Evolutionary conservation across 768 basidiomycete genomes (phyloP), one percentile per base, ranked within the genome.

Genomic region (Mycena albidolilacea): DNA sequence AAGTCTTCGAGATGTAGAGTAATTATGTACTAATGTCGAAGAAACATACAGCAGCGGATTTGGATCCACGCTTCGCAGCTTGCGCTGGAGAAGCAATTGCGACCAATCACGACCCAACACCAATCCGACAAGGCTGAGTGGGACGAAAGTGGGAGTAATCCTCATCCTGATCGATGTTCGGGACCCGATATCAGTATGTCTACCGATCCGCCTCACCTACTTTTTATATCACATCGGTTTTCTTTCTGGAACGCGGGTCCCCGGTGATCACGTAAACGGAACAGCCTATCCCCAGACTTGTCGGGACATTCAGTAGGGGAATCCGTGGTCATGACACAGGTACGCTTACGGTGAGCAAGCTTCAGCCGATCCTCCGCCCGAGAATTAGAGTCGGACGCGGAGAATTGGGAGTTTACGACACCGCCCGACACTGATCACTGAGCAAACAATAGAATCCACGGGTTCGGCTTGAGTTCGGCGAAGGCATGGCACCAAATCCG

Each of bases 81-180:
- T 70, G 30, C 69, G 69, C 69, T 70, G 61, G 69, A 70, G 61
- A 35, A 70, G 23, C 39, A 30, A 63, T 48, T 35, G 61, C 50
- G 69, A 70, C 39, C 55, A 15, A 23, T 70, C 69, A 52, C 54
- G 19, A 41, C 67, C 67, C 17, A 61, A 41, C 67, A 62, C 67
- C 17, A 61, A 69, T 41, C 59, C 60, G 37, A 61, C 67, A 54
- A 62, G 60, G 48, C n/a, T n/a, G 48, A 62, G 59, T 8, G 41
- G 67, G 41, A 61, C 58, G 59, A 69, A 10, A 39, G 67, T 48
- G 67, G 43, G 46, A 8, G 14, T 10, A 69, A 61, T 61, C 67
- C 30, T 69, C 67, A 69, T 69, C 67, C n/a, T 62, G 50, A 4
- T 58, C 21, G 35, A 66, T 17, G 64, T 66, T 38, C 14, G 64